Percentiles rank a stretch among this genome's conserved stretches.
These are phyloP conservation scores for Globisporangium uncinulatum DNA, from an alignment of 352 stramenopile species.

Conservation along the genomic window DNA sequence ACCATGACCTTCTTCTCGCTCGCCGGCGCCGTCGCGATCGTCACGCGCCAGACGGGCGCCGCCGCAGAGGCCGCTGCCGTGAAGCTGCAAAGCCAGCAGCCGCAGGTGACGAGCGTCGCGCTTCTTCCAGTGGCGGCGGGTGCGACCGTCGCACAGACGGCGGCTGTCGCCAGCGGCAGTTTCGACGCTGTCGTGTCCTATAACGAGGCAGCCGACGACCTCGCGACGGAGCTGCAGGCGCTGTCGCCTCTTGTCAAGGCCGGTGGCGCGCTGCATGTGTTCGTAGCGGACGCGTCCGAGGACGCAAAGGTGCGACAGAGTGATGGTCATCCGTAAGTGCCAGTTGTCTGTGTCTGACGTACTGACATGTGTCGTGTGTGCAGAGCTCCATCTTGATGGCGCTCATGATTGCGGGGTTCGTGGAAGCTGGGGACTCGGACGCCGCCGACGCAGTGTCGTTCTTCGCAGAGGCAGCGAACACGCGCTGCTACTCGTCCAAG, in stretches of 20 bases:
- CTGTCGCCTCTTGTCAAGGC: conserved; percentile 48
- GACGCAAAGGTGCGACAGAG: conserved; percentile 45
- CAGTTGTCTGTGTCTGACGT: not conserved
- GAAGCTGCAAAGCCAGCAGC: conserved; percentile 36
- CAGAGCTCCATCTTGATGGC: conserved; percentile 69
- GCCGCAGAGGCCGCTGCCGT: conserved; percentile 19
- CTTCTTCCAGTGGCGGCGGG: conserved; percentile 31
- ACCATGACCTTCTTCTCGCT: conserved; percentile 14
- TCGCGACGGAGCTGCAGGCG: conserved; percentile 34
- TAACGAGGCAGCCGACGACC: conserved; percentile 40
- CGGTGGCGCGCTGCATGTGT: conserved; percentile 46
- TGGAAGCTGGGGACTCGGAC: conserved; percentile 39
- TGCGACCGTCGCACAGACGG: conserved; percentile 35
- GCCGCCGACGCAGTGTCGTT: conserved; percentile 24
- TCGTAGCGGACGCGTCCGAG: conserved; percentile 41
- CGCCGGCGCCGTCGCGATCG: conserved; percentile 20
- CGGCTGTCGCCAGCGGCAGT: conserved; percentile 14
- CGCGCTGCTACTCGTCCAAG: conserved; percentile 45
- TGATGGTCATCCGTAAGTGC: not conserved
- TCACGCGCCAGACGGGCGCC: conserved; percentile 37
- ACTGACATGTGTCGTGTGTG: conserved; percentile 1
- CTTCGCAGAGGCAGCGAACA: conserved; percentile 36
- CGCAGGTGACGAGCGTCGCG: conserved; percentile 38
- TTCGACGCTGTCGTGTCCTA: conserved; percentile 58
- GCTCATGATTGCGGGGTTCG: conserved; percentile 72